Base-by-base conservation (phyloP, 2,329 filamentous ascomycete species). In the Parastagonospora avenae region DNA sequence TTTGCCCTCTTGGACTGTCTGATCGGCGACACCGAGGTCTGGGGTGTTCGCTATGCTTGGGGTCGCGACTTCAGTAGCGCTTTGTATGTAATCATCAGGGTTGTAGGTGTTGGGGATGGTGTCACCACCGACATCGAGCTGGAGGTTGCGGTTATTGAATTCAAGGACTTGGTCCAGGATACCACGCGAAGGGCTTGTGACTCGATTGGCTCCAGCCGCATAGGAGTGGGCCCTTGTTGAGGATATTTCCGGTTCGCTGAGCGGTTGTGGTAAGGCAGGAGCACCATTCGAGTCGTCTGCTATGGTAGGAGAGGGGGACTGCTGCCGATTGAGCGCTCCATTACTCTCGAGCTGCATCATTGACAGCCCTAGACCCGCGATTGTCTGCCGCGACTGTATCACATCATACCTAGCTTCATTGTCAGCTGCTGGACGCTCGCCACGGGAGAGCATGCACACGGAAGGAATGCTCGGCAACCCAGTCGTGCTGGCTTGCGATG, bases 1-100 rank as follows among this genome's bases (percentile, higher is more conserved):
- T 54, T 69, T 73, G 9, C 71, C 63, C n/a, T 74, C 71, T 12
- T 70, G 64, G 2, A 75, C 59, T 19, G 66, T 65, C 28, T 70
- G 66, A 44, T 75, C 73, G 31, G 65, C 68, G 38, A 54, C 60
- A 27, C 52, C 50, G 7, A 76, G 59, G 48, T 76, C 67, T 15
- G 78, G 78, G 6, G 77, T 79, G 31, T 72, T 71, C 29, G 62
- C 64, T 27, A 71, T 59, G 56, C 76, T 80, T 8, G 79, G 77
- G 12, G 79, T 80, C 5, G 76, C 77, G 28, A 77, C 66, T 55
- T 81, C 78, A 4, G 78, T 80, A 12, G 76, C 76, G 55, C 77
- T 80, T 52, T 70, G 71, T 39, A 73, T 55, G 36, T 74, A 72
- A 11, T 78, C 75, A 15, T 77, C 75, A 1, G 68, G 65, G 33